Conservation (phyloP, 1,284 basidiomycete genomes). For the Dichomitus squalens region DNA sequence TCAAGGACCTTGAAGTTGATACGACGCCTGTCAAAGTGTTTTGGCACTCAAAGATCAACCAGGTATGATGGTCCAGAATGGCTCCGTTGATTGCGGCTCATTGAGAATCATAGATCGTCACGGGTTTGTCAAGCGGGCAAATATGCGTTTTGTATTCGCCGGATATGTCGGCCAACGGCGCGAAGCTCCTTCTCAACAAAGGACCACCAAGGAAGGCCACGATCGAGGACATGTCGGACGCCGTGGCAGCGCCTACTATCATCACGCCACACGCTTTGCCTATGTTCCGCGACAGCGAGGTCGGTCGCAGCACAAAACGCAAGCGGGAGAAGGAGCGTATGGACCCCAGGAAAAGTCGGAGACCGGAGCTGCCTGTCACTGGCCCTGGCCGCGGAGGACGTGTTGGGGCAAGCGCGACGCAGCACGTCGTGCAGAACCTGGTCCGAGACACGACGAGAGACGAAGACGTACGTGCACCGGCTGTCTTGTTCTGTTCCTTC, state of each 20-base stretch:
- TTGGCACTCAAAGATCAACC: constrained; percentile 98
- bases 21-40: constrained; percentile 84
- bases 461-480: constrained; percentile 80
- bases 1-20: constrained; percentile 64
- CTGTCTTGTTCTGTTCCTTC: constrained; percentile 16
- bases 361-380: constrained; percentile 89
- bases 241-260: constrained; percentile 81
- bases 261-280: constrained; percentile 88
- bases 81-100: background rate
- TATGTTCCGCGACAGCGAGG: constrained; percentile 85
- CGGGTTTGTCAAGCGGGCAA: constrained; percentile 85
- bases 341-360: constrained; percentile 87
- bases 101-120: constrained; percentile 64
- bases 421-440: constrained; percentile 92
- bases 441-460: constrained; percentile 87
- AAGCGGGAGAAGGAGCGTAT: constrained; percentile 87
- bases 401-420: constrained; percentile 93
- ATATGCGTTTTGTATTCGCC: constrained; percentile 93
- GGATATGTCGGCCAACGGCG: constrained; percentile 85
- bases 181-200: constrained; percentile 84
- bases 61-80: constrained; percentile 53
- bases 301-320: constrained; percentile 74
- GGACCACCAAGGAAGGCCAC: constrained; percentile 72
- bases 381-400: constrained; percentile 93
- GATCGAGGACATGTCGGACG: constrained; percentile 83